Conservation (phyloP, 2,329 filamentous ascomycete species). For the Chaetomiaceae sp. region DNA sequence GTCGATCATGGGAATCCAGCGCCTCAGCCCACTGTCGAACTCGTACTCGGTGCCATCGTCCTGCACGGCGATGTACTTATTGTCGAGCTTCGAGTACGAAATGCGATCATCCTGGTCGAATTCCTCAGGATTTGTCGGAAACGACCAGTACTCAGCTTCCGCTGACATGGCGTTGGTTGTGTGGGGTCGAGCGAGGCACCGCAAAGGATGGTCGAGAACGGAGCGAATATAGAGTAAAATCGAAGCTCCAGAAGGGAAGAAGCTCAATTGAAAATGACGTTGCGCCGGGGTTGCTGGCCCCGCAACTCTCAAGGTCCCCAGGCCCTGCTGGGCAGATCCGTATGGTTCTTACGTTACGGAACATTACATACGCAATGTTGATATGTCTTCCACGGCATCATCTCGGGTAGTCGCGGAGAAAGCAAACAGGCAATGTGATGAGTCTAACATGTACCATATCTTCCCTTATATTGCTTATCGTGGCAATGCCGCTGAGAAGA, state of each 20-base stretch:
- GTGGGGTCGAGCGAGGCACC: not conserved
- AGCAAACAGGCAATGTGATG: too few species aligned
- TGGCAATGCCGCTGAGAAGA: too few species aligned
- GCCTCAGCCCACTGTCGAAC: slow-evolving; percentile 63
- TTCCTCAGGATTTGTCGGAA: slow-evolving; percentile 56
- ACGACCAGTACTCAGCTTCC: slow-evolving; percentile 34
- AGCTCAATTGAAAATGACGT: slow-evolving; percentile 1
- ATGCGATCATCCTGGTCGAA: slow-evolving; percentile 77
- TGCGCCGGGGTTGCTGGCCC: not conserved
- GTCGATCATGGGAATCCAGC: slow-evolving; percentile 60
- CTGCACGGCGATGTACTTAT: slow-evolving; percentile 77
- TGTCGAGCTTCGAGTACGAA: slow-evolving; percentile 76
- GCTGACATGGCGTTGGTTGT: slow-evolving; percentile 12
- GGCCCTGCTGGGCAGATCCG: not conserved
- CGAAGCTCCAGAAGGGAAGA: not conserved
- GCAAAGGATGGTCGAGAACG: not conserved
- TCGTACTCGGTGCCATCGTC: slow-evolving; percentile 81
- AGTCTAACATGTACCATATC: too few species aligned
- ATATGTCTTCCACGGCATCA: too few species aligned
- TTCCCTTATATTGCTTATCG: too few species aligned
- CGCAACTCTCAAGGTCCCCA: slow-evolving; percentile 1
- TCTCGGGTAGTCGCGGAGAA: too few species aligned
- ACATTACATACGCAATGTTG: too few species aligned
- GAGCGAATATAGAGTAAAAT: too few species aligned
- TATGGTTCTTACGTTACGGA: not conserved